phyloP scores from a whole-genome alignment of 805 yeast genomes.

The Nakazawaea ishiwadae region DNA sequence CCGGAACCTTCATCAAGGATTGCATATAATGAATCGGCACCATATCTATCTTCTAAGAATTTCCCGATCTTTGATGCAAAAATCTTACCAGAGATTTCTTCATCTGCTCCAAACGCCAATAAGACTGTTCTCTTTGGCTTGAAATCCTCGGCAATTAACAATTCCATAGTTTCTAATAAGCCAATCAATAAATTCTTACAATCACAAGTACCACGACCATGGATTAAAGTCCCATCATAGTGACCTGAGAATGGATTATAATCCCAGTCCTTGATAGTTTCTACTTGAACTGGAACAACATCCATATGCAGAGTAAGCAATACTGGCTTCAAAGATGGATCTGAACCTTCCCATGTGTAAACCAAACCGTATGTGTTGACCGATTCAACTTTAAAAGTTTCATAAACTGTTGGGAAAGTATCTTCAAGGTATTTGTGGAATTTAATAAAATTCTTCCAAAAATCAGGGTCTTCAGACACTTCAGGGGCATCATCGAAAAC shows the following conservation, averaged over 20 bases:
- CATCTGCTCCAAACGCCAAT: slow-evolving; percentile 73
- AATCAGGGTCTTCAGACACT: slow-evolving; percentile 44
- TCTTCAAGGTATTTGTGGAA: slow-evolving; percentile 50
- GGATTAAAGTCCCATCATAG: slow-evolving; percentile 60
- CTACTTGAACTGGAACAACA: slow-evolving; percentile 69
- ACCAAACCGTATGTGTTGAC: slow-evolving; percentile 64
- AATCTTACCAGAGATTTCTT: slow-evolving; percentile 59
- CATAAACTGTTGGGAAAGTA: slow-evolving; percentile 51
- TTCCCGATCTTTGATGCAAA: slow-evolving; percentile 55
- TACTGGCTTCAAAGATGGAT: slow-evolving; percentile 50
- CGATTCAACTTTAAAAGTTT: slow-evolving; percentile 41
- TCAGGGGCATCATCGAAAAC: slow-evolving; percentile 40
- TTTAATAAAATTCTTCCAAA: slow-evolving; percentile 41
- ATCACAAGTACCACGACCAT: slow-evolving; percentile 79
- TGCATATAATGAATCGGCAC: slow-evolving; percentile 53
- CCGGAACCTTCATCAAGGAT: slow-evolving; percentile 54
- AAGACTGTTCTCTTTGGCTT: slow-evolving; percentile 59
- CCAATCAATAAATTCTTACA: slow-evolving; percentile 68
- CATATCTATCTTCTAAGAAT: slow-evolving; percentile 48
- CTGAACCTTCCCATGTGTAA: slow-evolving; percentile 59
- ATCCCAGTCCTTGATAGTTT: slow-evolving; percentile 53
- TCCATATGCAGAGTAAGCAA: slow-evolving; percentile 76
- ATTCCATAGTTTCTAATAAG: slow-evolving; percentile 62
- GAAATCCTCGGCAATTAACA: slow-evolving; percentile 41
- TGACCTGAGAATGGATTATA: slow-evolving; percentile 63